Evolutionary conservation across 2,329 filamentous ascomycete species (phyloP), one percentile per base, ranked within the genome.

Genomic region (Bretziella fagacearum): DNA sequence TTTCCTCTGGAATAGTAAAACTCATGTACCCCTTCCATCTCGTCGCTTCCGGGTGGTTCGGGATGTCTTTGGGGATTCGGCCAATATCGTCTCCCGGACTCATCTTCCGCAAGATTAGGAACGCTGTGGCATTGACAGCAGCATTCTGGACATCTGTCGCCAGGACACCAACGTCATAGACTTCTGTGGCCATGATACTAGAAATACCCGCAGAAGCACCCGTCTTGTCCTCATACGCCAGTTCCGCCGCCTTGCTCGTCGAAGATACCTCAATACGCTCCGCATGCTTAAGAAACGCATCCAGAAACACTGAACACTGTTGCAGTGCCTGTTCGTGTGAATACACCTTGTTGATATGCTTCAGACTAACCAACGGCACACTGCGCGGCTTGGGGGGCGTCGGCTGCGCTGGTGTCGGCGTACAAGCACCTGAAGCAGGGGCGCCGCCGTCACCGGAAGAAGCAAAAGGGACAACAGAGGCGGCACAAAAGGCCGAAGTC

Each of bases 281-380:
- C n/a, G 80, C 69, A 37, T 74, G 74, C 54, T 77, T 78, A 52
- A 94, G 73, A 55, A 83, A 68, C 23, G 69, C 66, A 6, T 70
- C 67, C 22, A 95, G 71, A 62, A 94, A 94, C 6, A 59, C 62
- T 37, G 78, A 77, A 62, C 87, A 95, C 64, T 98, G 91, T 22
- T 86, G 86, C 69, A 91, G 94, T 23, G 86, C 91, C 63, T 98
- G 91, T 7, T 89, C 87, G 62, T 98, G 91, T 20, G 84, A 91
- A 65, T 94, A 93, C 33, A 98, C 63, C 56, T 80, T 79, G 55
- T 70, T 73, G 56, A 96, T 71, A 55, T 80, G 69, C 47, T 65
- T 62, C 52, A 87, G 62, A 52, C 65, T 63, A 44, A 59, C 56
- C 32, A 71, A 55, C 2, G 77, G 74, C 52, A 62, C 62, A 32